Evolutionary conservation across 73 alveolate species (phyloP).

Genomic region (Paramecium caudatum): DNA sequence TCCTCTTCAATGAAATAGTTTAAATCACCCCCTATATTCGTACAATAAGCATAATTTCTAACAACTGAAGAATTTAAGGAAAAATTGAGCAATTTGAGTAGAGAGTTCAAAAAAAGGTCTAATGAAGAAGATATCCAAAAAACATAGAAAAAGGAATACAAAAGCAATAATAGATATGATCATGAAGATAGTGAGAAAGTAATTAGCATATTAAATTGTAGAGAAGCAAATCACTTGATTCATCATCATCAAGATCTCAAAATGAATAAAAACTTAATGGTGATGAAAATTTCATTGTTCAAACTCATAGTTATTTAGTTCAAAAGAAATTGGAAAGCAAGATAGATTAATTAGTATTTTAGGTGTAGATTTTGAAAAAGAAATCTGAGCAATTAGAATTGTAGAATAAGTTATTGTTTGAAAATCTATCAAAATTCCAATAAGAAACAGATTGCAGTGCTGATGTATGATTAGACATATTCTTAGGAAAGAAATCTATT

Average conservation of each 20-base stretch:
- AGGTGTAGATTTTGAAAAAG: constrained; percentile 25
- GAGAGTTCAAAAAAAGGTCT: not conserved
- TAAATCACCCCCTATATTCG: not conserved
- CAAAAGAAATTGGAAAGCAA: constrained; percentile 1
- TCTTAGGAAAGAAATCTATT: not conserved
- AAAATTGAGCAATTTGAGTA: not conserved
- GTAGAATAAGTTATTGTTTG: constrained; percentile 6
- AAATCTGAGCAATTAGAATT: constrained; percentile 35
- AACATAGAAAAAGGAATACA: constrained; percentile 1
- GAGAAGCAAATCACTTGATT: constrained; percentile 29
- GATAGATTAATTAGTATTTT: constrained; percentile 34
- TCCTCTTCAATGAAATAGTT: constrained; percentile 16
- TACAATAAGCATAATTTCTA: not conserved
- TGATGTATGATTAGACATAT: not conserved
- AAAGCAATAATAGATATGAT: not conserved
- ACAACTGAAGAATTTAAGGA: constrained; percentile 16
- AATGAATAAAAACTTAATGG: not conserved
- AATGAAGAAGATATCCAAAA: constrained; percentile 1
- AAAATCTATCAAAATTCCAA: constrained; percentile 3
- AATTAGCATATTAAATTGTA: not conserved
- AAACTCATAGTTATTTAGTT: not conserved
- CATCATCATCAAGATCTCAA: not conserved
- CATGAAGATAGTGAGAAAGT: not conserved
- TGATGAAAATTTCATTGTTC: not conserved
- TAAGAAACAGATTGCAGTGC: constrained; percentile 42